Evolutionary conservation across 2,329 filamentous ascomycete genomes (phyloP).

Genomic region (Fusarium goolgardi): DNA sequence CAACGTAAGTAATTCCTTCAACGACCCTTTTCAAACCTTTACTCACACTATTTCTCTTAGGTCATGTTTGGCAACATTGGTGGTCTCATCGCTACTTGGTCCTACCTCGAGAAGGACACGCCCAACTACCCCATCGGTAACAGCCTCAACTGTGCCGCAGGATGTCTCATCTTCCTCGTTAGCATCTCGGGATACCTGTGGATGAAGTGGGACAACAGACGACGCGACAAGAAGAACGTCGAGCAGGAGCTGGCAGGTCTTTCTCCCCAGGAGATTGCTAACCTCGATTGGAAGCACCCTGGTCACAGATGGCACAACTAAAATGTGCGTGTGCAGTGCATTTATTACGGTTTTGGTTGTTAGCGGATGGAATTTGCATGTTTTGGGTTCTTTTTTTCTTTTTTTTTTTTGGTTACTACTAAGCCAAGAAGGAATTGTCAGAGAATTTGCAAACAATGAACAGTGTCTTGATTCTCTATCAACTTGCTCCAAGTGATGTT

Average conservation of each 20-base stretch:
- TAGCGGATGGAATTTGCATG: constrained; percentile 7
- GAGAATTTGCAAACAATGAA: constrained; percentile 15
- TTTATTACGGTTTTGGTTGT: constrained; percentile 9
- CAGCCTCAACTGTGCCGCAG: constrained; percentile 69
- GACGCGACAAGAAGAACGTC: constrained; percentile 64
- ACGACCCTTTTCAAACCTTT: rapidly evolving
- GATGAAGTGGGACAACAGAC: constrained; percentile 72
- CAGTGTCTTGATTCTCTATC: not conserved
- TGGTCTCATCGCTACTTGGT: constrained; percentile 73
- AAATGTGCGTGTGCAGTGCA: not conserved
- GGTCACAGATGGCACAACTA: constrained; percentile 68
- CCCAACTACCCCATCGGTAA: constrained; percentile 78
- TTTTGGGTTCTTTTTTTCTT: not conserved
- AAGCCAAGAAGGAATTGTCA: constrained; percentile 7
- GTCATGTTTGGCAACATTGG: constrained; percentile 61
- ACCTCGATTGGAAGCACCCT: constrained; percentile 76
- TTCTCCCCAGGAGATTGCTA: constrained; percentile 64
- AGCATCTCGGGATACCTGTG: constrained; percentile 64
- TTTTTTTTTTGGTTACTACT: constrained; percentile 8
- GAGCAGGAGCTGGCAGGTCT: constrained; percentile 68
- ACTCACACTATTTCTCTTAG: constrained; percentile 20
- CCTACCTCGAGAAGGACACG: constrained; percentile 69
- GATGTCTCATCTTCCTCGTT: constrained; percentile 65
- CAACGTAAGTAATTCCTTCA: constrained; percentile 34
- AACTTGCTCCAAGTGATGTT: not conserved